phyloP scores from a whole-genome alignment of 1,284 basidiomycete genomes.

The Apiotrichum domesticum region DNA sequence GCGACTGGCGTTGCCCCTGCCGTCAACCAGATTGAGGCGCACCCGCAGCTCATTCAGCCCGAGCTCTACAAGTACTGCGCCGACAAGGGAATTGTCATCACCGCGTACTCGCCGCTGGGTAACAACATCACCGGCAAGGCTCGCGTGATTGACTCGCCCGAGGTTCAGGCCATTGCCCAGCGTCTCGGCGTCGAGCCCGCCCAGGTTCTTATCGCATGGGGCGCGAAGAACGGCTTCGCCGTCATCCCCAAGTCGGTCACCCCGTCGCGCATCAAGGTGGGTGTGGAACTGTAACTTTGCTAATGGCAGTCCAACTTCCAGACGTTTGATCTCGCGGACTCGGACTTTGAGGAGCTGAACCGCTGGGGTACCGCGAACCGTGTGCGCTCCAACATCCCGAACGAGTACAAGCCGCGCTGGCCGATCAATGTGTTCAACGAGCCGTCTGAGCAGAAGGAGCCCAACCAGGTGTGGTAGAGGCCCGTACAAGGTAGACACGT shows the following conservation, averaged over 20 bases:
- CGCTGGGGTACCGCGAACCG: constrained; percentile 55
- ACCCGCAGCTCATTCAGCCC: constrained; percentile 54
- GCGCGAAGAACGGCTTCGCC: constrained; percentile 42
- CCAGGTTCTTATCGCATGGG: constrained; percentile 67
- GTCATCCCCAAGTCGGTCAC: constrained; percentile 68
- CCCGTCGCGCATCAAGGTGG: constrained; percentile 46
- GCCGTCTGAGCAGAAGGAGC: constrained; percentile 50
- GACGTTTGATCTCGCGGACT: constrained; percentile 58
- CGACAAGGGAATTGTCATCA: constrained; percentile 67
- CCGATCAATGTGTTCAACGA: constrained; percentile 64
- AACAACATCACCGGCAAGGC: constrained; percentile 50
- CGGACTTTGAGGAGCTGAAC: constrained; percentile 58
- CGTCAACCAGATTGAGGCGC: constrained; percentile 77
- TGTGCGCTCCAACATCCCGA: constrained; percentile 60
- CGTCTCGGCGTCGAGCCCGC: constrained; percentile 57
- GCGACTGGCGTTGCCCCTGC: constrained; percentile 71
- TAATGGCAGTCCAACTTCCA: constrained; percentile 58
- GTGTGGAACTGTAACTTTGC: constrained; percentile 34
- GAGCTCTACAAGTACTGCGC: constrained; percentile 48
- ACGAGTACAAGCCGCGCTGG: constrained; percentile 56
- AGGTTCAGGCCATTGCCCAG: constrained; percentile 58
- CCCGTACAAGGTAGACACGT: too few relatives aligned
- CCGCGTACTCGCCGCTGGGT: constrained; percentile 46
- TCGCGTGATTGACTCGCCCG: constrained; percentile 40
- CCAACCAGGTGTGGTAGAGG: constrained; percentile 10